Base-by-base conservation (phyloP, 2,329 filamentous ascomycete genomes). In the Aspergillus sp. region DNA sequence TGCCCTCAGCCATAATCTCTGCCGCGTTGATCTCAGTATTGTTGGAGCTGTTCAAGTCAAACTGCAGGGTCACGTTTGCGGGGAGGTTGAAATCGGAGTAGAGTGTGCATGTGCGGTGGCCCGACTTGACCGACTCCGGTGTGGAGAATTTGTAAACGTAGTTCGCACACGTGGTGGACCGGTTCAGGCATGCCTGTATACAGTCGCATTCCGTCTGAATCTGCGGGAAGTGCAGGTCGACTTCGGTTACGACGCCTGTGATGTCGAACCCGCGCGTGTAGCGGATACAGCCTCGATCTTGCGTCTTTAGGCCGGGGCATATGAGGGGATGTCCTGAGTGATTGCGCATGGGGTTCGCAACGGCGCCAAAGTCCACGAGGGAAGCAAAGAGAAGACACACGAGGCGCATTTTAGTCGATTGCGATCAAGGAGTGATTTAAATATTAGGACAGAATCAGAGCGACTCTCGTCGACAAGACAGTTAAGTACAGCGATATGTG, bases 81-180 rank as follows among this genome's bases (percentile, higher is more conserved):
- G 49, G 49, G 17, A 52, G 56, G 38, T 58, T 58, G 47, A 58
- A 58, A 38, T 58, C 41, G 8, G 56, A 58, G 30, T 58, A 58
- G 13, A 58, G 30, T 19, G 56, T 58, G 47, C 56, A 58, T 34
- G 56, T 58, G 11, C 56, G 56, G 43, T 58, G 47, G 47, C 56
- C 56, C 3, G 56, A 58, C 9, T 22, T 13, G 25, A 58, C 56
- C 7, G 56, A 50, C 30, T 58, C 56, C 8, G 56, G 31, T 6
- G 56, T 58, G n/a, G 56, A 58, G 38, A 58, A 58, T 34, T 30
- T 58, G 47, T 48, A 58, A 6, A 52, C 56, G 22, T 58, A 58
- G 23, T 46, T 58, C 8, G 56, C 56, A 28, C 56, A 58, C 11
- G 47, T 48, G 15, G 22, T 38, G 4, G 43, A 48, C n/a, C 31